Evolutionary conservation across 2,329 filamentous ascomycete genomes (phyloP).

Genomic region (Aspergillus fijiensis): DNA sequence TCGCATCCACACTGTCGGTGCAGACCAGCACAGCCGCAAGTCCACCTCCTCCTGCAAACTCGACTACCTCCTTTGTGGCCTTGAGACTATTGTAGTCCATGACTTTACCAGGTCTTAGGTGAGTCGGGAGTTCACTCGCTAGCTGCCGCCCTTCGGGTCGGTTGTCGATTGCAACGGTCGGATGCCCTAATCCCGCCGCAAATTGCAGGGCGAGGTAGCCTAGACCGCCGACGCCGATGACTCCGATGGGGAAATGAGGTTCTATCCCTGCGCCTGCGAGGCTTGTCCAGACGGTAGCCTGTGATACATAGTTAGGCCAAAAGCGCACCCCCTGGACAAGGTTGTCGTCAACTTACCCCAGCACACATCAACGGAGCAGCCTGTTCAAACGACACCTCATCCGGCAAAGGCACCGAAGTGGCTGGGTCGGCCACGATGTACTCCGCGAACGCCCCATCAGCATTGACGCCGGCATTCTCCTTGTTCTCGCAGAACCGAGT

Average conservation of each 20-base stretch:
- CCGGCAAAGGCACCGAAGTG: slow-evolving; percentile 8
- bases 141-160: slow-evolving; percentile 7
- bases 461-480: slow-evolving; percentile 9
- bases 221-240: slow-evolving; percentile 15
- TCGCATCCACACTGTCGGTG: slow-evolving; percentile 7
- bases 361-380: slow-evolving; percentile 17
- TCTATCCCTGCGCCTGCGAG: neutral
- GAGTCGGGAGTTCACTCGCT: neutral
- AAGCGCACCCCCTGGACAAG: too few species aligned
- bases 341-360: slow-evolving; percentile 5
- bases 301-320: too few species aligned
- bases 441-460: slow-evolving; percentile 15
- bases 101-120: neutral
- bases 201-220: slow-evolving; percentile 17
- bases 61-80: slow-evolving; percentile 1
- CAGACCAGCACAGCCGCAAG: slow-evolving; percentile 13
- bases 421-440: slow-evolving; percentile 15
- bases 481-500: slow-evolving; percentile 12
- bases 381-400: slow-evolving; percentile 14
- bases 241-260: slow-evolving; percentile 1
- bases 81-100: neutral
- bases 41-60: neutral
- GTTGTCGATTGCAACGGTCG: slow-evolving; percentile 14
- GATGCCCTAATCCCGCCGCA: slow-evolving; percentile 10
- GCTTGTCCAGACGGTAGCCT: slow-evolving; percentile 13